Evolutionary conservation across 306 rosid species (phyloP).

Genomic region (Cucumis melo): DNA sequence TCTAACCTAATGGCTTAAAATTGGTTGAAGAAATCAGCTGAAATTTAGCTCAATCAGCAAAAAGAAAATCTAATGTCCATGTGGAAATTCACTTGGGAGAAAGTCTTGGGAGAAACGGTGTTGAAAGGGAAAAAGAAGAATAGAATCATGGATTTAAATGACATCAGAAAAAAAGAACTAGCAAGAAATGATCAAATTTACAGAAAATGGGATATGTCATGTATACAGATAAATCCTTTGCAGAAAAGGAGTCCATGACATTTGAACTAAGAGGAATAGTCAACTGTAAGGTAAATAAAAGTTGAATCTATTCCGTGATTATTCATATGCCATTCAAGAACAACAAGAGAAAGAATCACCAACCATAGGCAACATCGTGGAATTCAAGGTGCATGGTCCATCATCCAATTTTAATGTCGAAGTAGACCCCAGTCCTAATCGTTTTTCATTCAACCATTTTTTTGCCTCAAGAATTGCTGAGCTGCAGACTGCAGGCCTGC

Average conservation of each 20-base stretch:
- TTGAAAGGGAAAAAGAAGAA: background rate
- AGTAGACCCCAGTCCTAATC: constrained; percentile 38
- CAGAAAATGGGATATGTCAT: background rate
- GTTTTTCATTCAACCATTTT: constrained; percentile 75
- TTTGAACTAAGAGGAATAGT: background rate
- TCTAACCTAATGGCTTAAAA: background rate
- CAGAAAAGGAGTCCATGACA: background rate
- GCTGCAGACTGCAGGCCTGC: constrained; percentile 39
- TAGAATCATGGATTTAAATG: background rate
- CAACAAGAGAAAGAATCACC: constrained; percentile 20
- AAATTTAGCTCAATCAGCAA: background rate
- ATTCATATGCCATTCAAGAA: background rate
- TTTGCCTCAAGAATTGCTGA: constrained; percentile 79
- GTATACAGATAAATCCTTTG: background rate
- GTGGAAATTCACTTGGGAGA: background rate
- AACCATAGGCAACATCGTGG: constrained; percentile 32
- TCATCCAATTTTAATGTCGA: constrained; percentile 37
- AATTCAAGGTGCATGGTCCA: constrained; percentile 31
- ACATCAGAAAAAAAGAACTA: background rate
- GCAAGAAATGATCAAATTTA: background rate
- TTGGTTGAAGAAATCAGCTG: background rate
- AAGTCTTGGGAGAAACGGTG: background rate
- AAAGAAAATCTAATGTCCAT: background rate
- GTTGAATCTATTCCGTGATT: background rate
- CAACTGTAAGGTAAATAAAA: background rate